phyloP scores from a whole-genome alignment of 306 rosid genomes.

The Begonia loranthoides region DNA sequence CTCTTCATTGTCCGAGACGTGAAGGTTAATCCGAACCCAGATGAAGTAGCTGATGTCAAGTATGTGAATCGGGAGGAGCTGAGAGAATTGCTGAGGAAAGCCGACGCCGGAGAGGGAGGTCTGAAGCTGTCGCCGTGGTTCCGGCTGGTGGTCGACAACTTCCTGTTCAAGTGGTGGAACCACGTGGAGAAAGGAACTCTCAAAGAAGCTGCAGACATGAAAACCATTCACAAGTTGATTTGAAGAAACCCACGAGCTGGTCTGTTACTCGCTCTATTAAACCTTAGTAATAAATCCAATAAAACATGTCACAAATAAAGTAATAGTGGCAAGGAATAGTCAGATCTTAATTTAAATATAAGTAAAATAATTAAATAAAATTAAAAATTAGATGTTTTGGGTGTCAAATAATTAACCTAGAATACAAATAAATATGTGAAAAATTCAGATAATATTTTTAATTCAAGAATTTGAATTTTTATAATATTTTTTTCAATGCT shows the following conservation, averaged over 20 bases:
- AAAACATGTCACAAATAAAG: too few species aligned
- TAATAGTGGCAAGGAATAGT: too few species aligned
- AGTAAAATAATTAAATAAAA: too few species aligned
- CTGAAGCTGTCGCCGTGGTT: constrained; percentile 97
- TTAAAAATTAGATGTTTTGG: too few species aligned
- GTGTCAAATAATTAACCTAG: too few species aligned
- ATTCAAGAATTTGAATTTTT: too few species aligned
- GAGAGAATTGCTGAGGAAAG: constrained; percentile 89
- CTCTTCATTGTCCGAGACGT: constrained; percentile 73
- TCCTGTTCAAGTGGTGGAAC: constrained; percentile 99
- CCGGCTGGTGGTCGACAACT: constrained; percentile 88
- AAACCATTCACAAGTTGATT: constrained; percentile 76
- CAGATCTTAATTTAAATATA: too few species aligned
- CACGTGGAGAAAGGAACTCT: constrained; percentile 61
- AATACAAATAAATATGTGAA: too few species aligned
- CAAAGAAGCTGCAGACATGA: constrained; percentile 64
- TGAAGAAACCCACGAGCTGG: constrained; percentile 3
- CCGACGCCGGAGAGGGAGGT: constrained; percentile 81
- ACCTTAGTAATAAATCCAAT: too few species aligned
- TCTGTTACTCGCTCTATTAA: too few species aligned
- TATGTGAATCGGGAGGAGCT: constrained; percentile 63
- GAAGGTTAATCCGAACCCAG: constrained; percentile 61
- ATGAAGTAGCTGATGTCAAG: constrained; percentile 69
- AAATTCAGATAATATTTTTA: too few species aligned
- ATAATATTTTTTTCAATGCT: too few species aligned